phyloP scores from a whole-genome alignment of 2,329 filamentous ascomycete genomes.

The Trichoderma citrinoviride region DNA sequence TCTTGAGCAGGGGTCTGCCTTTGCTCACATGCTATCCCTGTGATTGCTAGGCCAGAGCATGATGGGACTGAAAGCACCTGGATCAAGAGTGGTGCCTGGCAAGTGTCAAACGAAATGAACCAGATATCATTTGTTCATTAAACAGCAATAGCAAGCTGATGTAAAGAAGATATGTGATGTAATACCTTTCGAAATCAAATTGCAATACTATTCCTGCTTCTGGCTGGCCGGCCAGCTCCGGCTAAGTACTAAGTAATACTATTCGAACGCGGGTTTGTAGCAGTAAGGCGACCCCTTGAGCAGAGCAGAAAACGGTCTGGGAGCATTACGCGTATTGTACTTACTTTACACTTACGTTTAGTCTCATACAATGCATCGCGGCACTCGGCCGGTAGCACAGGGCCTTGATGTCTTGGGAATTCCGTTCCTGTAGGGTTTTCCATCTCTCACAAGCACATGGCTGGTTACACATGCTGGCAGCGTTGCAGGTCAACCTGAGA shows the following conservation, averaged over 20 bases:
- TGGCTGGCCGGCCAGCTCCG: too few relatives aligned
- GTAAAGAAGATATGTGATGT: too few relatives aligned
- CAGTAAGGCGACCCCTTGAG: background rate
- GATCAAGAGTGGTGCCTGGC: background rate
- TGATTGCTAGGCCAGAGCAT: background rate
- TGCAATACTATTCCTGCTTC: too few relatives aligned
- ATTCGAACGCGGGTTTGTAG: too few relatives aligned
- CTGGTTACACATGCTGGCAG: background rate
- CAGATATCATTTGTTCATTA: too few relatives aligned
- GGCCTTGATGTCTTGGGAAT: background rate
- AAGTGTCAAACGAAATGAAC: too few relatives aligned
- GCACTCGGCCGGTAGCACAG: background rate
- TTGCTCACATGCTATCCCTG: background rate
- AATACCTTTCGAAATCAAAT: too few relatives aligned
- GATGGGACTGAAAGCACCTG: background rate
- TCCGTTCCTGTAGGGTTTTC: background rate
- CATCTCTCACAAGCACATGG: background rate
- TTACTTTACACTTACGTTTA: background rate
- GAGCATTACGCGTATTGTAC: background rate
- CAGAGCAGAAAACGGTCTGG: background rate
- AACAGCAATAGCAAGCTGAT: too few relatives aligned
- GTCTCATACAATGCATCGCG: background rate
- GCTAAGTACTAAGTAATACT: too few relatives aligned
- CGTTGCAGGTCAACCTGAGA: slow-evolving; percentile 21
- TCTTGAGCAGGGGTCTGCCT: background rate